These are phyloP conservation scores for Hypoxylon fuscum DNA, from an alignment of 495 filamentous ascomycete species.

Conservation along the genomic window DNA sequence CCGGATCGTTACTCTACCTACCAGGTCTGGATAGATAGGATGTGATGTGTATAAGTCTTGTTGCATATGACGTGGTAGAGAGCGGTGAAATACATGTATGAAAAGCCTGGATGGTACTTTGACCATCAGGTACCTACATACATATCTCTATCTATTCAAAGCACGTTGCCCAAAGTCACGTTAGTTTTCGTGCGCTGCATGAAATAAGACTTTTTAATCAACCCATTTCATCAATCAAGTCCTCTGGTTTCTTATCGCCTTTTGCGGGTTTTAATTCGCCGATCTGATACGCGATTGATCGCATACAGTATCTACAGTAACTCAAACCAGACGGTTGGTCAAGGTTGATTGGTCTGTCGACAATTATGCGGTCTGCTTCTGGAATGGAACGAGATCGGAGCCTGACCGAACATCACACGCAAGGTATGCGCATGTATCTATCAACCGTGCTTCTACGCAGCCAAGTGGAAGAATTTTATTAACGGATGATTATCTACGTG, in stretches of 20 bases:
- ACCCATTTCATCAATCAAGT: conserved; percentile 19
- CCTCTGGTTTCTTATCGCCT: conserved; percentile 30
- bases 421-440: neutral
- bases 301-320: conserved; percentile 35
- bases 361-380: conserved; percentile 34
- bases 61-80: neutral
- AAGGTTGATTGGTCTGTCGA: conserved; percentile 23
- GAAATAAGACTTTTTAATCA: conserved; percentile 9
- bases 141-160: no score
- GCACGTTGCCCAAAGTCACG: conserved; percentile 4
- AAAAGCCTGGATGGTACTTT: no score
- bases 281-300: conserved; percentile 40
- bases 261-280: conserved; percentile 29
- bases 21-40: no score
- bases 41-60: conserved; percentile 3
- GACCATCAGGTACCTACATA: no score
- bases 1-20: no score
- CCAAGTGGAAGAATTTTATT: no score
- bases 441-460: no score
- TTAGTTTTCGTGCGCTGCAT: conserved; percentile 20
- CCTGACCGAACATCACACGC: conserved; percentile 36
- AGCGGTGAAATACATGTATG: conserved; percentile 4
- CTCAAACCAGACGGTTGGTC: conserved; percentile 28
- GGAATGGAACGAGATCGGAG: conserved; percentile 41
- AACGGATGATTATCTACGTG: no score